These are phyloP conservation scores for Oryza punctata DNA, from an alignment of 176 grass and related monocot genomes.

Conservation along the genomic window DNA sequence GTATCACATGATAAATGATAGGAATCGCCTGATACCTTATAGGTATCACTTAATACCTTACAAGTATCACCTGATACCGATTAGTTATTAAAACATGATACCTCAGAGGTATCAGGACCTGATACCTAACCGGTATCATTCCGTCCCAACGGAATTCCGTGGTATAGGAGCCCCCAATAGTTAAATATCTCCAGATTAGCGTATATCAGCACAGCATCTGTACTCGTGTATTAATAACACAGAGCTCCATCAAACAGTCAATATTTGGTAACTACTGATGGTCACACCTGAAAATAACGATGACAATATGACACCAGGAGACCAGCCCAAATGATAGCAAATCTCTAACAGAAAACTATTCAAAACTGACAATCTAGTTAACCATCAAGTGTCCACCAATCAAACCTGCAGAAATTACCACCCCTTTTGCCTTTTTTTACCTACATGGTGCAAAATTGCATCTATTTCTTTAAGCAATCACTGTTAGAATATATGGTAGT, in stretches of 20 bases:
- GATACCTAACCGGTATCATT: no score
- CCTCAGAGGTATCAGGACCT: no score
- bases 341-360: not conserved
- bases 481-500: no score
- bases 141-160: no score
- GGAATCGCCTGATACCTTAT: no score
- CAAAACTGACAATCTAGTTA: not conserved
- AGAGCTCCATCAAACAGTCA: not conserved
- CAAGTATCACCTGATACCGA: no score
- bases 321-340: not conserved
- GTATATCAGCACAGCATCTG: not conserved
- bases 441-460: not conserved
- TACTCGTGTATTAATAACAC: not conserved
- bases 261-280: not conserved
- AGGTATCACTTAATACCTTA: no score
- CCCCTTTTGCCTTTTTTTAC: not conserved
- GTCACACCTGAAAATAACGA: not conserved
- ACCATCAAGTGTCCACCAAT: not conserved
- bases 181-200: no score
- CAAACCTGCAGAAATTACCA: slow-evolving; percentile 9
- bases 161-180: no score
- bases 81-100: no score
- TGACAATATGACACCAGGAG: not conserved
- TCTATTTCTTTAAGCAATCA: not conserved
- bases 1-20: no score